Evolutionary conservation across 108 stramenopile species (phyloP), one percentile per base, ranked within the genome.

Genomic region (Cyclotella cryptica): DNA sequence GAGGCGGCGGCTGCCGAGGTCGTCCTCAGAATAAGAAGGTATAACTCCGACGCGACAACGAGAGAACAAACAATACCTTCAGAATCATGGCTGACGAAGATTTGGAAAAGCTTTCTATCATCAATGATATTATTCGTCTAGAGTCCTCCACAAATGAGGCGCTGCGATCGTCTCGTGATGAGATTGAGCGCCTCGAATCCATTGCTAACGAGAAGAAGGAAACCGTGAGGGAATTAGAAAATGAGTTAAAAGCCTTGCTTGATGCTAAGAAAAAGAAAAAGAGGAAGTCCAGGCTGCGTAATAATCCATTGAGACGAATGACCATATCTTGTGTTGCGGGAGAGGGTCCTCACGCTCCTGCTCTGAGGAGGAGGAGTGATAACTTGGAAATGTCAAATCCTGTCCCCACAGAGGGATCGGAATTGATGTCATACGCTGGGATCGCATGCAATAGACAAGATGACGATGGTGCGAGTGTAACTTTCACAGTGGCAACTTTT

Each of bases 401-500:
- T 5, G 4, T 35, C 35, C 35, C 35, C 35, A 35, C 35, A 6
- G 35, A 35, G 35, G 35, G 6, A 35, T 35, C 35, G 6, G 35
- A 6, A 35, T 35, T 35, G 35, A 35, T 35, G 35, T 35, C 35
- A 35, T 35, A 35, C 6, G 35, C 35, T 35, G 35, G 35, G 35
- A 35, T 35, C 35, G 6, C 4, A 35, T 35, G 35, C 35, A 35
- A 35, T 35, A 35, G 35, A 35, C 35, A 35, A 49, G 47, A 49
- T n/a, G 55, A 55, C 24, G 55, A 55, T 55, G 24, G 24, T 24
- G 55, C 55, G 8, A 55, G 55, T 26, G 11, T 21, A 12, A 55
- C 55, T 24, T 55, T 24, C 55, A 55, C 55, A 24, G 55, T 55
- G n/a, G 55, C 55, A 21, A 55, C 55, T 26, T 55, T 55, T 55